phyloP scores from a whole-genome alignment of 805 yeast species.

The Sugiyamaella valdiviana region DNA sequence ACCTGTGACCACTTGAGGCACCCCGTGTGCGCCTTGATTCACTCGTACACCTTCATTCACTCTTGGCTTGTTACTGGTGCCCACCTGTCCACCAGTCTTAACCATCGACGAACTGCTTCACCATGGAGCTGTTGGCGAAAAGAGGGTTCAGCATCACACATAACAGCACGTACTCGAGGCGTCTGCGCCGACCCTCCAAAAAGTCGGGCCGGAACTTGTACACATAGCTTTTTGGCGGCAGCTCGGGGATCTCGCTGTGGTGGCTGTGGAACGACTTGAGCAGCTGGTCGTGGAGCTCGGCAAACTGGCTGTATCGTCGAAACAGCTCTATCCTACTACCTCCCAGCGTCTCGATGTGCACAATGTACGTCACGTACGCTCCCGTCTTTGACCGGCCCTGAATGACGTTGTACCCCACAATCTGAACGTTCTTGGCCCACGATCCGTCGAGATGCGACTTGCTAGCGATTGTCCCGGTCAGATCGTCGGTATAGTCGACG shows the following conservation, averaged over 20 bases:
- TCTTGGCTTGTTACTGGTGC: too few species aligned
- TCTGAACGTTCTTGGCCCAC: slow-evolving; percentile 38
- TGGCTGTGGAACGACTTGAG: slow-evolving; percentile 33
- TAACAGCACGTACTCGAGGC: slow-evolving; percentile 41
- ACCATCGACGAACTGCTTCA: slow-evolving; percentile 23
- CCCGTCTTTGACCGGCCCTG: slow-evolving; percentile 33
- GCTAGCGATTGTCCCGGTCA: background rate
- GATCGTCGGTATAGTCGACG: slow-evolving; percentile 13
- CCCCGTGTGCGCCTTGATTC: too few species aligned
- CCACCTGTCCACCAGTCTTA: background rate
- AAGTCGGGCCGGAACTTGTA: slow-evolving; percentile 32
- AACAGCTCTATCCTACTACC: slow-evolving; percentile 39
- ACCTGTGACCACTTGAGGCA: too few species aligned
- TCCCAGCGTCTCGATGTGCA: slow-evolving; percentile 33
- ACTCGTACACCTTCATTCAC: too few species aligned
- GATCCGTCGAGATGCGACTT: slow-evolving; percentile 6
- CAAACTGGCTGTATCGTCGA: slow-evolving; percentile 64
- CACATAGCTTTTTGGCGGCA: slow-evolving; percentile 41
- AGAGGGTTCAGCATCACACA: slow-evolving; percentile 42
- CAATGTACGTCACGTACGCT: slow-evolving; percentile 40
- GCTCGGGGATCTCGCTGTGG: slow-evolving; percentile 36
- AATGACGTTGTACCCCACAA: slow-evolving; percentile 37
- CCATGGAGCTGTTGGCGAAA: slow-evolving; percentile 26
- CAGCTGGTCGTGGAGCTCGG: slow-evolving; percentile 39
- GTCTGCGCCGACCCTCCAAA: slow-evolving; percentile 35